Conservation (phyloP, 2,329 filamentous ascomycete species). For the Venturia effusa region DNA sequence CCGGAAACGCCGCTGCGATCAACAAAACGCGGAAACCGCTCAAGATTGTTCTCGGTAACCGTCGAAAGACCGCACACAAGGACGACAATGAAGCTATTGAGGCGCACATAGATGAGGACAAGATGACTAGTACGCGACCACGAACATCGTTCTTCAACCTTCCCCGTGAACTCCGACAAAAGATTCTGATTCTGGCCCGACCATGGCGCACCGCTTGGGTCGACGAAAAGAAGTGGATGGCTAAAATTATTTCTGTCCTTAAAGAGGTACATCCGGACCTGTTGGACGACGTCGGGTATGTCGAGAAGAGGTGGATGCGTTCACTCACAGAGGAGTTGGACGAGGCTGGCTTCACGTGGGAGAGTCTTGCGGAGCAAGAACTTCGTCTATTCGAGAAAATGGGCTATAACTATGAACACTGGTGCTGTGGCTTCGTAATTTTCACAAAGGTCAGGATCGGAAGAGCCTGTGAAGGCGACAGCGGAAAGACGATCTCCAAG, state of each 20-base stretch:
- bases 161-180: background rate
- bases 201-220: background rate
- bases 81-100: background rate
- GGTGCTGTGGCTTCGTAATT: no score
- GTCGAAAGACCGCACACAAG: background rate
- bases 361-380: constrained; percentile 5
- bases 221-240: background rate
- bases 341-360: background rate
- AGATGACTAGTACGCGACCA: background rate
- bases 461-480: background rate
- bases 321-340: background rate
- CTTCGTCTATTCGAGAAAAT: no score
- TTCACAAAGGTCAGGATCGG: background rate
- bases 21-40: background rate
- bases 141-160: background rate
- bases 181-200: background rate
- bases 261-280: background rate
- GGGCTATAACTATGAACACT: no score
- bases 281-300: background rate
- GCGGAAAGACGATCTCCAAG: background rate
- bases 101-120: background rate
- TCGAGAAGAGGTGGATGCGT: background rate
- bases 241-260: background rate
- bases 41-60: background rate
- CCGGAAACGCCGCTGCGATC: background rate